Base-by-base conservation (phyloP, 495 filamentous ascomycete genomes). In the Tuber melanosporum region DNA sequence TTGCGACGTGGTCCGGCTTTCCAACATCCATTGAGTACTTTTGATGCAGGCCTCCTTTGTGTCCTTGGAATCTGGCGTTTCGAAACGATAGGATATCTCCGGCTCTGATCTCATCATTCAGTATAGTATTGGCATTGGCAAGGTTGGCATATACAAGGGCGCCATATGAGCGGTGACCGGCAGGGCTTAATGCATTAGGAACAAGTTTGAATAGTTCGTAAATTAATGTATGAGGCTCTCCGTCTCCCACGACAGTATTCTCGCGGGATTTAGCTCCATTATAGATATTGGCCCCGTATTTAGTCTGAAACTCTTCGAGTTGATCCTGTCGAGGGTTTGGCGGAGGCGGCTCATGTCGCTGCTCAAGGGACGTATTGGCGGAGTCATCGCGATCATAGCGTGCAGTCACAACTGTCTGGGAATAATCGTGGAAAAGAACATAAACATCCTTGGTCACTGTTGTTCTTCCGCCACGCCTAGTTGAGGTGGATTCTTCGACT, bases 21-120 rank as follows among this genome's bases (percentile, higher is more conserved):
- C 95, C 95, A 0, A 97, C 93, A 77, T 99, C 95, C 49, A 89
- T 85, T 73, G 86, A 91, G 83, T 99, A 99, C 85, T 98, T 98
- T 79, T 92, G 91, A 82, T 97, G 94, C 91, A 99, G 93, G 15
- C 93, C 89, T 5, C 95, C 95, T 77, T 94, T 93, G 84, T 99
- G 96, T 45, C 95, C 95, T 83, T 98, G 93, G 86, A 99, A 98
- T 80, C 91, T 92, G 19, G 95, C 92, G 77, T 99, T 98, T 71
- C 96, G 91, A 84, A 98, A 92, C 70, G 92, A 95, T 62, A 99
- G 89, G 79, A 99, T 93, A 83, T 99, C 95, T 74, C 95, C 95
- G 0, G 95, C 88, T 10, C 95, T 91, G 81, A 99, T 99, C 86
- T 98, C 94, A 82, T 98, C 95, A 82, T 93, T 91, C 82, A 96